Base-by-base conservation (phyloP, 352 stramenopile genomes). In the Phytophthora europaea region DNA sequence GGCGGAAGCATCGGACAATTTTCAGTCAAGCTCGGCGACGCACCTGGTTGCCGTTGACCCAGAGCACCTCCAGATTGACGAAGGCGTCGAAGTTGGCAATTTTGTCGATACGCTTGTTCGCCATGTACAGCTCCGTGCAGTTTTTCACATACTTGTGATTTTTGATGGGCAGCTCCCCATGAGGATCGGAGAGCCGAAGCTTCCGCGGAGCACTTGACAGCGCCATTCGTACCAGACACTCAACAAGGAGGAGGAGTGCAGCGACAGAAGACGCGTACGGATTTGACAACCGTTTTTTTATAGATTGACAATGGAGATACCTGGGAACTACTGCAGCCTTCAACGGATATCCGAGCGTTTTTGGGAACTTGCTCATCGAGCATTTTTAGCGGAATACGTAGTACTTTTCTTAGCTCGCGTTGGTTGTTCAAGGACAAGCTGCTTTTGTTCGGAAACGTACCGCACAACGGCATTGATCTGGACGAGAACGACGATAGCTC, bases 61-160 rank as follows among this genome's bases (percentile, higher is more conserved):
- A 98, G 10, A 98, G 80, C 36, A 94, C 81, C 69, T 98, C 92
- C 6, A 98, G 76, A 65, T 95, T 97, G 23, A 95, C 87, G 61
- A 98, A 98, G 2, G 71, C 72, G 13, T 98, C 90, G 59, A 98
- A 97, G 60, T 94, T 83, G 10, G 78, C 88, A 48, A 98, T 67
- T 65, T 88, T 80, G 22, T 94, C 83, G 72, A 98, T 97, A 26
- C 74, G 70, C 38, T 91, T 90, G 58, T 90, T 82, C 4, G 85
- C 80, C 60, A 98, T 69, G 70, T 97, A 92, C 50, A 98, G 59
- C 71, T 98, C 93, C 7, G 82, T 94, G 75, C 91, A 97, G 70
- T 88, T 91, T 66, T 97, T 97, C 34, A 97, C 86, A 72, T 96
- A 97, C 62, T 97, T 97, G 80, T 89, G 88, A 67, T 97, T 97